Conservation (phyloP, 371 early-diverging fungal species). For the Lichtheimia corymbifera region DNA sequence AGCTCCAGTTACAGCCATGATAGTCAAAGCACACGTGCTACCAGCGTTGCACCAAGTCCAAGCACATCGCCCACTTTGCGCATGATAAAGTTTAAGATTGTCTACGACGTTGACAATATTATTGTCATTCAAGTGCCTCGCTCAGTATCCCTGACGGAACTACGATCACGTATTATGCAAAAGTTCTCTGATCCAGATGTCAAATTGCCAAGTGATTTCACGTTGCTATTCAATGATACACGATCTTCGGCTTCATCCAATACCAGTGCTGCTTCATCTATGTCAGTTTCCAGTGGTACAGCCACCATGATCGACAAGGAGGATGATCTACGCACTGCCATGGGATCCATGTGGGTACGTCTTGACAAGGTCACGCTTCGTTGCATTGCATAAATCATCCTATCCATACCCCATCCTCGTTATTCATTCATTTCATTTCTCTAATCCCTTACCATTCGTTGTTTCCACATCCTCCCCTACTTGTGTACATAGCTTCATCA, state of each 20-base stretch:
- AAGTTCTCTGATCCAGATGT: slow-evolving; percentile 21
- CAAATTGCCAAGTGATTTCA: slow-evolving; percentile 16
- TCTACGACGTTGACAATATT: slow-evolving; percentile 33
- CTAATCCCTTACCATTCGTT: slow-evolving; percentile 3
- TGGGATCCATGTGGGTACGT: slow-evolving; percentile 23
- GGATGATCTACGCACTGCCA: slow-evolving; percentile 19
- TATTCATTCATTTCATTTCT: neutral
- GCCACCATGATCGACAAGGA: slow-evolving; percentile 20
- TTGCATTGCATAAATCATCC: slow-evolving; percentile 13
- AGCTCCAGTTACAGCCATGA: slow-evolving; percentile 9
- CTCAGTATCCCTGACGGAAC: slow-evolving; percentile 13
- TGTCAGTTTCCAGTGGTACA: slow-evolving; percentile 12
- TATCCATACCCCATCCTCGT: neutral
- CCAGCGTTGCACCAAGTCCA: slow-evolving; percentile 17
- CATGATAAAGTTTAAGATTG: slow-evolving; percentile 27
- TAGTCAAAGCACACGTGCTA: slow-evolving; percentile 12
- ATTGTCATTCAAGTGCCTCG: slow-evolving; percentile 33
- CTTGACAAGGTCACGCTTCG: slow-evolving; percentile 29
- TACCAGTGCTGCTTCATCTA: slow-evolving; percentile 17
- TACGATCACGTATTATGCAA: slow-evolving; percentile 21
- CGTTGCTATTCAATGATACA: slow-evolving; percentile 22
- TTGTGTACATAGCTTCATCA: neutral
- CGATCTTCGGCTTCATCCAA: slow-evolving; percentile 28
- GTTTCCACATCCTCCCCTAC: neutral
- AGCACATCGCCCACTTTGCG: slow-evolving; percentile 16